These are phyloP conservation scores for Sclerotinia subarctica DNA, from an alignment of 2,329 filamentous ascomycete genomes.

Conservation along the genomic window DNA sequence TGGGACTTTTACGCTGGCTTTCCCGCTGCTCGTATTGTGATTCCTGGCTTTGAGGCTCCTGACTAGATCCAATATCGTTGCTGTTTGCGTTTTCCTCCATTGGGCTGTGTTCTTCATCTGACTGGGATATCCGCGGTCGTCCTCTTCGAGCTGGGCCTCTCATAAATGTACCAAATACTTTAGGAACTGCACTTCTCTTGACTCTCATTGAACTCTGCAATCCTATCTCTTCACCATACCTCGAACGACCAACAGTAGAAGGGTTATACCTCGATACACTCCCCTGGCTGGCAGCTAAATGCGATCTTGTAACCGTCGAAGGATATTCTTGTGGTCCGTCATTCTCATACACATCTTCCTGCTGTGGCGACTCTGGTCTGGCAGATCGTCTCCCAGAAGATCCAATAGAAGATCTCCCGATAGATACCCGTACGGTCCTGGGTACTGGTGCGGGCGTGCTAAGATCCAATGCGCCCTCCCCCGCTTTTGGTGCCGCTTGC, in stretches of 20 bases:
- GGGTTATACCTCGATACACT: conserved; percentile 52
- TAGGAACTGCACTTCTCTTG: conserved; percentile 63
- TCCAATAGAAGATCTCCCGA: conserved; percentile 31
- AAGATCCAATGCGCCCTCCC: conserved; percentile 35
- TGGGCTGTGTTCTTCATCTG: conserved; percentile 45
- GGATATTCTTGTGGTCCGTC: conserved; percentile 38
- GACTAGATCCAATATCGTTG: conserved; percentile 35
- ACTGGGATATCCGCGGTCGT: conserved; percentile 52
- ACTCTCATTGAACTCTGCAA: conserved; percentile 72
- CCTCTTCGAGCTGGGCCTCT: conserved; percentile 77
- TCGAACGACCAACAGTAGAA: conserved; percentile 49
- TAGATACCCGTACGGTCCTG: conserved; percentile 35
- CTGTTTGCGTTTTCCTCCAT: conserved; percentile 38
- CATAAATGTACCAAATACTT: conserved; percentile 71
- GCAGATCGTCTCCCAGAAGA: conserved; percentile 34
- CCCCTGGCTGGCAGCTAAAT: conserved; percentile 47
- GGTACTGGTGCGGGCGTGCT: conserved; percentile 37
- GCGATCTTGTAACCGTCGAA: conserved; percentile 49
- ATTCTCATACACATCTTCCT: conserved; percentile 28
- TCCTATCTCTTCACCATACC: conserved; percentile 60
- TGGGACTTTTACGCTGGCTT: conserved; percentile 34
- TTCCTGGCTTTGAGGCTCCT: conserved; percentile 35
- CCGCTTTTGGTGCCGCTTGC: conserved; percentile 24
- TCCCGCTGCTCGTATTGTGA: conserved; percentile 30
- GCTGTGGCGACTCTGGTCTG: conserved; percentile 29